Evolutionary conservation across 2,329 filamentous ascomycete genomes (phyloP), one percentile per base, ranked within the genome.

Genomic region (Diplodia scrobiculata): DNA sequence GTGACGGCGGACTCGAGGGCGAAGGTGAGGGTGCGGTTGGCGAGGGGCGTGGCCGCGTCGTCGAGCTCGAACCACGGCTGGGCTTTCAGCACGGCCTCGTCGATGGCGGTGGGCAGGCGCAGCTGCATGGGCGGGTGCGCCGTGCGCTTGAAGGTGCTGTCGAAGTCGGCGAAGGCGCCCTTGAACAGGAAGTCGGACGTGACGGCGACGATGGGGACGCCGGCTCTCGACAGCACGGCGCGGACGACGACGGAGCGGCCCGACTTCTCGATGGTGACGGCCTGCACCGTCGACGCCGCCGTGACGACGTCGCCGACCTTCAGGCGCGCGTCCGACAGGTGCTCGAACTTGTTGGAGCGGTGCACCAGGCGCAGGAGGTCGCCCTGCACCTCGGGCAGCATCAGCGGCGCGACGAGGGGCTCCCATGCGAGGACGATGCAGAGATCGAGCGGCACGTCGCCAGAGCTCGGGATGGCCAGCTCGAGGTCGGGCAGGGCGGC

Each of bases 391-490:
- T 19, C 36, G 1, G 19, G 19, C 1, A 14, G 41, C 14, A 70
- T 48, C 27, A 70, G 60, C 7, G 69, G 63, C 52, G 68, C 67
- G 55, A 68, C 67, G 36, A 72, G 68, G 4, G 68, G 67, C 47
- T 70, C 68, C 78, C 78, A 80, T 34, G 76, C 77, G 52, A 79
- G 73, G 11, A 79, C 78, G 54, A 80, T 79, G 41, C 76, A 76
- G 63, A 78, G 62, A 27, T 72, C 70, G 63, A 71, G 63, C 1
- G 70, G 68, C 6, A 69, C 66, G n/a, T 41, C 7, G 1, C n/a
- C 52, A 5, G 52, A 25, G 0, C 5, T 7, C 3, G 52, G n/a
- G 9, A 38, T 5, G 32, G 13, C 25, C 32, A 55, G 19, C 9
- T 25, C 32, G 9, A 38, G n/a, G 32, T 55, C 52, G 4, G 52